A percentile compares a stretch with the other conserved stretches of the same genome.
Evolutionary conservation across 345 rosid species (phyloP).

Genomic region (Camelina neglecta): DNA sequence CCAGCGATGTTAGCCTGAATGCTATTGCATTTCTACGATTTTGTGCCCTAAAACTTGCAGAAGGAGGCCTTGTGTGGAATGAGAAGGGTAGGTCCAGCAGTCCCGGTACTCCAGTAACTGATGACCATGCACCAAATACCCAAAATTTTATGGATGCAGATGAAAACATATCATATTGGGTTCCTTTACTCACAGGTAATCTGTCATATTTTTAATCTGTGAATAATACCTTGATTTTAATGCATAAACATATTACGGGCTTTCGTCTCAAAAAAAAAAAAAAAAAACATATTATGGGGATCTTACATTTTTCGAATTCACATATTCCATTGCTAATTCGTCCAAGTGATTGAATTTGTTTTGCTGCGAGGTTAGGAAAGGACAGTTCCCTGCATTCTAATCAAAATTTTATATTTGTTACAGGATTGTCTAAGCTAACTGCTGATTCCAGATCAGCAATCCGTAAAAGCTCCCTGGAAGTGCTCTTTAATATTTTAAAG

Average conservation of each 20-base stretch:
- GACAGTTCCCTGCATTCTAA: slow-evolving; percentile 30
- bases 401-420: slow-evolving; percentile 36
- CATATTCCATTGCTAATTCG: slow-evolving; percentile 9
- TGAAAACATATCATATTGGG: slow-evolving; percentile 83
- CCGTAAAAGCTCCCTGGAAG: slow-evolving; percentile 89
- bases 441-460: slow-evolving; percentile 83
- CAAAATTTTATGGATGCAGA: slow-evolving; percentile 57
- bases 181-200: slow-evolving; percentile 90
- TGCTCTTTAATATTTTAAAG: slow-evolving; percentile 89
- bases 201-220: slow-evolving; percentile 24
- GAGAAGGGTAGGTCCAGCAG: slow-evolving; percentile 57
- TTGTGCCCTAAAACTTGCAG: slow-evolving; percentile 94
- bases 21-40: slow-evolving; percentile 95
- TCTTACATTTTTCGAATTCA: slow-evolving; percentile 1
- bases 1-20: slow-evolving; percentile 91
- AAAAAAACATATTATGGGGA: neutral
- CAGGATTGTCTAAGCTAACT: slow-evolving; percentile 88
- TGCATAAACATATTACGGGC: no score
- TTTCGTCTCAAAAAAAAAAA: no score
- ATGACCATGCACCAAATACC: slow-evolving; percentile 49
- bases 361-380: slow-evolving; percentile 26
- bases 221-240: slow-evolving; percentile 1
- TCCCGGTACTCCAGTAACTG: slow-evolving; percentile 40
- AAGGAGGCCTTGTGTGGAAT: slow-evolving; percentile 78
- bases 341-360: slow-evolving; percentile 22